Conservation (phyloP, 2,329 filamentous ascomycete species). For the Aspergillus ochraceus region DNA sequence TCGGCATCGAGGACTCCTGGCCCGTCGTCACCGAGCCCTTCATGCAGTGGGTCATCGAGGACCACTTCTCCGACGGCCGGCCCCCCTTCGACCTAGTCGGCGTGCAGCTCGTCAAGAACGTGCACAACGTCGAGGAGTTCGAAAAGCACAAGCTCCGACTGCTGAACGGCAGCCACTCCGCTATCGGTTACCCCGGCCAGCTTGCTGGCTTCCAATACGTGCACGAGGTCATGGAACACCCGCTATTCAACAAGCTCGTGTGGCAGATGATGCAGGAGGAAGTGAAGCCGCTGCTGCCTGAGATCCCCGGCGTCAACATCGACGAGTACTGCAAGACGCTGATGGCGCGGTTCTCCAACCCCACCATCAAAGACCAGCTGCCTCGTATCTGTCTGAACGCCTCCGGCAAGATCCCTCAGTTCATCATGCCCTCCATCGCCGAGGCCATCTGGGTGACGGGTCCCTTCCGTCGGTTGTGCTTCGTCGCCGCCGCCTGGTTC, state of each 20-base stretch:
- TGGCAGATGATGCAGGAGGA: conserved; percentile 59
- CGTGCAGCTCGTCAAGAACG: conserved; percentile 53
- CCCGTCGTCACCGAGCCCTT: conserved; percentile 58
- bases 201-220: conserved; percentile 56
- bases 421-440: conserved; percentile 42
- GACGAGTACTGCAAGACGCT: conserved; percentile 56
- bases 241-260: conserved; percentile 49
- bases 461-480: conserved; percentile 50
- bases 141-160: conserved; percentile 59
- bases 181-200: conserved; percentile 53
- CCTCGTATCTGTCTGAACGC: conserved; percentile 53
- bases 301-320: conserved; percentile 52
- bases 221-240: conserved; percentile 55
- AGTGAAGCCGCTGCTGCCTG: conserved; percentile 54
- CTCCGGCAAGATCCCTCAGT: conserved; percentile 55
- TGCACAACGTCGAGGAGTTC: conserved; percentile 55
- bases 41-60: conserved; percentile 58
- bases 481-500: conserved; percentile 54
- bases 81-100: conserved; percentile 55
- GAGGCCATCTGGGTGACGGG: conserved; percentile 47
- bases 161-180: conserved; percentile 55
- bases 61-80: conserved; percentile 53
- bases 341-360: conserved; percentile 57
- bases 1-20: conserved; percentile 53
- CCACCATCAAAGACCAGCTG: conserved; percentile 57